Percentiles rank a stretch among this genome's conserved stretches.
These are phyloP conservation scores for Porogramme epimiltina DNA, from an alignment of 1,284 basidiomycete genomes.

Conservation along the genomic window DNA sequence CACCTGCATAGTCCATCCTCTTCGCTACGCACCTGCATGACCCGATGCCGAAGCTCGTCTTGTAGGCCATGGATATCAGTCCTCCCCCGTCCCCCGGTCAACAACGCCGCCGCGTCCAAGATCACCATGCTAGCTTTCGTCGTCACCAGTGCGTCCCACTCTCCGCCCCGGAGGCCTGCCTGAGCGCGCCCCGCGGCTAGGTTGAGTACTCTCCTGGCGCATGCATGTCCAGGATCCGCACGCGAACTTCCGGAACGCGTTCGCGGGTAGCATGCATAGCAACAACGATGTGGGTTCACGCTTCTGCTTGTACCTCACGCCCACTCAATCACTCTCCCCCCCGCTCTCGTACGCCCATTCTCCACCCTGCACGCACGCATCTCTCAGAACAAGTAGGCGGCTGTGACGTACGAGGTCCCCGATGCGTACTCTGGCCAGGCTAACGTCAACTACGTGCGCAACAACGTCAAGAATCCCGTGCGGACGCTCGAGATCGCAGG, in stretches of 20 bases:
- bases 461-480: conserved; percentile 67
- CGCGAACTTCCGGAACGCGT: conserved; percentile 42
- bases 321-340: no score
- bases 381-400: conserved; percentile 46
- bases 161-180: no score
- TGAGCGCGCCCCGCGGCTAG: conserved; percentile 22
- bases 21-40: conserved; percentile 27
- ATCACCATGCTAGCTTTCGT: conserved; percentile 59
- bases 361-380: background rate
- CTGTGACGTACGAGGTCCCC: conserved; percentile 60
- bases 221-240: conserved; percentile 48
- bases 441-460: conserved; percentile 43
- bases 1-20: conserved; percentile 7
- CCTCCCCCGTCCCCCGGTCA: background rate
- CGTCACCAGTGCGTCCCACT: conserved; percentile 40
- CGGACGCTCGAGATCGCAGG: conserved; percentile 69
- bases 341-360: no score
- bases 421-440: conserved; percentile 47
- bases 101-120: conserved; percentile 46
- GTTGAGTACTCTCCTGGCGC: conserved; percentile 47
- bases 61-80: conserved; percentile 32
- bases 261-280: conserved; percentile 61
- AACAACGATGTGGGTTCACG: conserved; percentile 73
- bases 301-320: background rate
- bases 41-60: conserved; percentile 26